Evolutionary conservation across 148 eudicot species (phyloP).

Genomic region (Fallopia convolvulus): DNA sequence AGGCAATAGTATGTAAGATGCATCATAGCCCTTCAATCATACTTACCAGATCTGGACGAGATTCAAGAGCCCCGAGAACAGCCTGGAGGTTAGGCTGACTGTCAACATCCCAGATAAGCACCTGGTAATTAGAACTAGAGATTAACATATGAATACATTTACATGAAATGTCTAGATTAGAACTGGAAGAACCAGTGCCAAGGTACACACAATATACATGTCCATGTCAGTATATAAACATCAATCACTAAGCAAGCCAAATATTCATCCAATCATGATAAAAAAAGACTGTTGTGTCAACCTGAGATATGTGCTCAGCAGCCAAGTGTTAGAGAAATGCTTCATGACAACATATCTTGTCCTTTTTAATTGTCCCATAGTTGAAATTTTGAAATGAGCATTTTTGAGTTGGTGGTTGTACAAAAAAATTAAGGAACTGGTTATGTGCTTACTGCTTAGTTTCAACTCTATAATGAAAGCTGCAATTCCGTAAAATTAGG

Average conservation of each 20-base stretch:
- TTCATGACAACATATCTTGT: too few relatives aligned
- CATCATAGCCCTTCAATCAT: conserved; percentile 2
- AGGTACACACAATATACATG: not conserved
- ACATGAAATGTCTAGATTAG: not conserved
- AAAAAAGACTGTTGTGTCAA: too few relatives aligned
- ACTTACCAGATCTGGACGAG: conserved; percentile 87
- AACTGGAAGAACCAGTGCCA: conserved; percentile 38
- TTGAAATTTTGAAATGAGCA: too few relatives aligned
- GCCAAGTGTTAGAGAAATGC: too few relatives aligned
- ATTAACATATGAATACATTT: not conserved
- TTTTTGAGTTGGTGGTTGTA: too few relatives aligned
- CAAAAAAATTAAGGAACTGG: too few relatives aligned
- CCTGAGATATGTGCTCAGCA: too few relatives aligned
- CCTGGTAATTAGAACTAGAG: not conserved
- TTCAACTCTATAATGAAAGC: too few relatives aligned
- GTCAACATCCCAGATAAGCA: conserved; percentile 99
- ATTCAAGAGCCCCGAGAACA: conserved; percentile 56
- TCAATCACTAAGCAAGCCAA: conserved; percentile 45
- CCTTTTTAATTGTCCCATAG: too few relatives aligned
- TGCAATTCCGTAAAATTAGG: too few relatives aligned
- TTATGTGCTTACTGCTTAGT: too few relatives aligned
- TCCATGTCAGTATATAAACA: not conserved
- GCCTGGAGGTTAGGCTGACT: conserved; percentile 88
- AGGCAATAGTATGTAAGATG: not conserved
- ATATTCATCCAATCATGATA: conserved; percentile 55